Base-by-base conservation (phyloP, 2,329 filamentous ascomycete genomes). In the Beauveria scarabaeidicola region DNA sequence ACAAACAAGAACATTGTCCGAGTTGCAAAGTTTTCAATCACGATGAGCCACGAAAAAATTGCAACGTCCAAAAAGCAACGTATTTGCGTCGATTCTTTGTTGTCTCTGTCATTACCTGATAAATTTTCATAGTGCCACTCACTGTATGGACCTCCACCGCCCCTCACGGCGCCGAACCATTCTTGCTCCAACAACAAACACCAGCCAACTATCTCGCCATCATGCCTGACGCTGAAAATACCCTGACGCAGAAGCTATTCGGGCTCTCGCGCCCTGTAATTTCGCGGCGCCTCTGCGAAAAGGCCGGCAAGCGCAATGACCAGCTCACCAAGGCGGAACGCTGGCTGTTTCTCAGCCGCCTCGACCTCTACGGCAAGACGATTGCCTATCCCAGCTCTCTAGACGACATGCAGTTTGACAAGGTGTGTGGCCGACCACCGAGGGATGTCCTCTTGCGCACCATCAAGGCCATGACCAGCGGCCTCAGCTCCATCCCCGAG, bases 271-370 rank as follows among this genome's bases (percentile, higher is more conserved):
- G 46, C 7, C 55, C 55, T 1, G 21, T 29, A 1, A 59, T 59
- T 6, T 48, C 58, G 29, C 50, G 51, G 13, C 50, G 58, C 10
- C 59, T 66, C 11, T 64, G 64, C 50, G 43, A 59, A 36, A 66
- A 66, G 52, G 64, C 64, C 9, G 43, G 48, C 29, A 40, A 55
- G 17, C 52, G 61, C 23, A 60, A 66, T 9, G 48, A 59, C 15
- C 46, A 62, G 27, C 62, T 66, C n/a, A 64, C 64, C 8, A 27
- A 53, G 11, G 62, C 57, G 5, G 63, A 65, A 21, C 63, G 64
- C 8, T 25, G 36, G 6, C 60, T 64, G 0, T 43, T 66, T 1
- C 61, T 65, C 15, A 63, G 58, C 60, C 63, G 62, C 40, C 13
- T 62, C 29, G 62, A 66, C 38, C 48, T 65, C 11, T 47, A 61